Base-by-base conservation (phyloP, 2,329 filamentous ascomycete genomes). In the Colletotrichum sidae region DNA sequence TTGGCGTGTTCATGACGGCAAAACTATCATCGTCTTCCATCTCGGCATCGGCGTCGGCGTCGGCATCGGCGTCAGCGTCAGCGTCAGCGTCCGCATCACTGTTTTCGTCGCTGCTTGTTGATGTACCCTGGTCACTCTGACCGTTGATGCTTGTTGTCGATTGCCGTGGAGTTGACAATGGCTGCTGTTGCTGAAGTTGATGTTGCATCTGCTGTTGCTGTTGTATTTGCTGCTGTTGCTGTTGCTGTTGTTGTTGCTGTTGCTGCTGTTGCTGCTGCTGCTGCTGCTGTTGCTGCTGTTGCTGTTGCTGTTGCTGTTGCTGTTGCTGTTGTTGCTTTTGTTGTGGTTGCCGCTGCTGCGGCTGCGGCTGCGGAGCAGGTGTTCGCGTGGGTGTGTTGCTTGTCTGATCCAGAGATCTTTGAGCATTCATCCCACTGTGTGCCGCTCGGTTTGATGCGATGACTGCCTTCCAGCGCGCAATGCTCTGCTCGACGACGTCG, bases 381-480 rank as follows among this genome's bases (percentile, higher is more conserved):
- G 66, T 68, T 34, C 71, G 67, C 2, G 69, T 68, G 12, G 70
- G 39, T 11, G 67, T 62, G 11, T 55, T 8, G 61, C 63, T 25
- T 56, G 59, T 35, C 54, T 79, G 78, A 15, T 83, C 81, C 11
- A 89, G 73, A 2, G 83, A 69, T 49, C 79, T 80, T 68, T 90
- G 87, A 3, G 80, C 78, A 53, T 76, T 76, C 76, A 88, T 80
- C 15, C 85, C 84, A 13, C 68, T 69, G n/a, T 71, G 71, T 3
- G 76, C 74, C 5, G 76, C 77, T 45, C 86, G 80, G 2, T 82
- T 78, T 6, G 85, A 82, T n/a, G 81, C 77, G 11, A 90, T 84
- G 13, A 90, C 86, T 5, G 77, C 80, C 75, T 88, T 90, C 88
- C 88, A 90, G 37, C 86, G 80, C 47, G 86, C 83, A 62, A 90